A percentile compares a stretch with the other conserved stretches of the same genome.
These are phyloP conservation scores for Penicillium polonicum DNA, from an alignment of 2,329 filamentous ascomycete species.

Conservation along the genomic window DNA sequence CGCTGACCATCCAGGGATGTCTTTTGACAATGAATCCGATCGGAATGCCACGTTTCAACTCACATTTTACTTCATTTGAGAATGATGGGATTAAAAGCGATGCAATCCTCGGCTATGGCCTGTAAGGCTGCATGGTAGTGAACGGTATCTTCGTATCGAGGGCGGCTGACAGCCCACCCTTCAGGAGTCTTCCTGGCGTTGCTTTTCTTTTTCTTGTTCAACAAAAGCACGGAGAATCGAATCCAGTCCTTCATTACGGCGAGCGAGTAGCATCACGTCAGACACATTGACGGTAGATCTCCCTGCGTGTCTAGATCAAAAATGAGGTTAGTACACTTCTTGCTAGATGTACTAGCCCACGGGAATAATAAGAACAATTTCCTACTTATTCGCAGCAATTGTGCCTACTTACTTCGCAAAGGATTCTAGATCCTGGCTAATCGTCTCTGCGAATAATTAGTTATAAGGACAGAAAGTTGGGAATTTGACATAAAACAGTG, in stretches of 20 bases:
- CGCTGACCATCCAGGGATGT: background rate
- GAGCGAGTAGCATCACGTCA: conserved; percentile 82
- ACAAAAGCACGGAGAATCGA: conserved; percentile 59
- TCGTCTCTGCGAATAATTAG: conserved; percentile 45
- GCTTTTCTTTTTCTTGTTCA: conserved; percentile 25
- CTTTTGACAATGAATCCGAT: background rate
- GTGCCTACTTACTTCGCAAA: conserved; percentile 54
- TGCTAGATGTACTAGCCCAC: background rate
- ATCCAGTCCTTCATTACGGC: conserved; percentile 83
- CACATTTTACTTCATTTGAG: background rate
- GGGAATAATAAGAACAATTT: background rate
- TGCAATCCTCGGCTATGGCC: background rate
- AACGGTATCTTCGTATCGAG: background rate
- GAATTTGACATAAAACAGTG: background rate
- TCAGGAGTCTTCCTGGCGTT: conserved; percentile 28
- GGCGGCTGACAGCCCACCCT: background rate
- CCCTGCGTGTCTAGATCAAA: conserved; percentile 70
- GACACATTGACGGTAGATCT: conserved; percentile 76
- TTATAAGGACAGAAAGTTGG: background rate
- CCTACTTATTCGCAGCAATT: background rate
- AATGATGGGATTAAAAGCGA: background rate
- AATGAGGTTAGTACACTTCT: conserved; percentile 13
- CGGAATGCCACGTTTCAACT: background rate
- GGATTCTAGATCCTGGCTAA: conserved; percentile 61
- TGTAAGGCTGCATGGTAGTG: background rate